These are phyloP conservation scores for Septoria petroselini DNA, from an alignment of 2,329 filamentous ascomycete species.

Conservation along the genomic window DNA sequence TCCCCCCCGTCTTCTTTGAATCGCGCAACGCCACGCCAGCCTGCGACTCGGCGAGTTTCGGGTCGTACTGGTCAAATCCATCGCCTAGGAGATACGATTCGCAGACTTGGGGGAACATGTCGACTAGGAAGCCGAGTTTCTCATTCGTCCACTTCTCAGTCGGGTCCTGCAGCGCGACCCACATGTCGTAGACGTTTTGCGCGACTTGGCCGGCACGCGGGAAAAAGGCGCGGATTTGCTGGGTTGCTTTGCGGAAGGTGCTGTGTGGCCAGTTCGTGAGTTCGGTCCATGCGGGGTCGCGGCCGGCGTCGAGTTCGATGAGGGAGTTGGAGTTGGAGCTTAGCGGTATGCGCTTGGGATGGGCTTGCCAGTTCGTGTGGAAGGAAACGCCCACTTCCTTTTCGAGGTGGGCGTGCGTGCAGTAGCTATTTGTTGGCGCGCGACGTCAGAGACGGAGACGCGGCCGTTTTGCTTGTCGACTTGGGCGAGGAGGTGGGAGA, in stretches of 20 bases:
- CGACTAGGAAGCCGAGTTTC: constrained; percentile 62
- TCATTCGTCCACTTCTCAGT: constrained; percentile 63
- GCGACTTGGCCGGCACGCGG: constrained; percentile 47
- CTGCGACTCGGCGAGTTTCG: constrained; percentile 25
- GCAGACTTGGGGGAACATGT: constrained; percentile 66
- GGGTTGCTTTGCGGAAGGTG: constrained; percentile 50
- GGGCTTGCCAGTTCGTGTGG: constrained; percentile 54
- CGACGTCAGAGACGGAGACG: not conserved
- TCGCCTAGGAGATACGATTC: constrained; percentile 45
- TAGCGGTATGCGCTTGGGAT: constrained; percentile 39
- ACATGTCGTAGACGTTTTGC: constrained; percentile 57
- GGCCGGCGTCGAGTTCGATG: constrained; percentile 41
- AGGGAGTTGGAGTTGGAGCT: constrained; percentile 45
- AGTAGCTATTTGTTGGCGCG: constrained; percentile 42
- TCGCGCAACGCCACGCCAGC: constrained; percentile 28
- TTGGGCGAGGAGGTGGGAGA: constrained; percentile 10
- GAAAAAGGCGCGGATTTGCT: constrained; percentile 53
- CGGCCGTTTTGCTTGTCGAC: not conserved
- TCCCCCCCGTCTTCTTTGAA: constrained; percentile 34
- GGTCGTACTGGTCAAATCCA: constrained; percentile 38
- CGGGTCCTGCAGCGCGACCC: constrained; percentile 61
- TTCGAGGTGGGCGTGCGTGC: constrained; percentile 62
- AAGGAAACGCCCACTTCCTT: constrained; percentile 58
- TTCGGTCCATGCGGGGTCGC: constrained; percentile 50
- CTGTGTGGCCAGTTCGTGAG: constrained; percentile 45